Base-by-base conservation (phyloP, 2,329 filamentous ascomycete genomes). In the Exophiala viscosa region DNA sequence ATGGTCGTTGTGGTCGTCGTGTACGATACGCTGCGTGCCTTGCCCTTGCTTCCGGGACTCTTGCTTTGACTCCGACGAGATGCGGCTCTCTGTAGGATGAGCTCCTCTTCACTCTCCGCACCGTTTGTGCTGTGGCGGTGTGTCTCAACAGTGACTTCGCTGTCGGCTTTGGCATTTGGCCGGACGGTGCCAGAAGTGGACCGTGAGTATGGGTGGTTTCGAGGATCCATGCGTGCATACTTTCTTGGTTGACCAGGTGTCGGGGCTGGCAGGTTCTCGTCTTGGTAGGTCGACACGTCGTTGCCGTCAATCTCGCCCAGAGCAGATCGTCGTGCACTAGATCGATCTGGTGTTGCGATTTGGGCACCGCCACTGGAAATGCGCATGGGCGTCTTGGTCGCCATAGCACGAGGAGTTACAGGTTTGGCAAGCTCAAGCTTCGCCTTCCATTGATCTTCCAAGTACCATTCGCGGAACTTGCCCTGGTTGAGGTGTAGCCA, bases 401-500 rank as follows among this genome's bases (percentile, higher is more conserved):
- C 52, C 77, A 84, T 46, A 45, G 67, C 67, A 31, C 68, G 67
- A 35, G 74, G 71, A 13, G 81, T 83, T 11, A 80, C 78, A 1
- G 82, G 84, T 5, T 77, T 74, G 18, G 80, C 76, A 62, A 80
- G 69, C 70, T 90, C 87, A 52, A 92, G 74, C 66, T 90, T 88
- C 73, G 92, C 88, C 73, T 90, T 90, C 65, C 93, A 81, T 39
- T 77, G 79, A 66, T 88, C 85, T 66, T 88, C 85, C 60, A 83
- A 80, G 89, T 91, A 97, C 93, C 93, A 99, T 72, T 97, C 90
- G n/a, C 93, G 84, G 83, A 99, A 99, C 33, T 88, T 86, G 33
- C 88, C 88, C 72, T 99, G 93, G 75, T 99, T 96, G 58, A 99
- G 81, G 68, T 99, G 93, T 49, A 99, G 81, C 93, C 93, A 99